Base-by-base conservation (phyloP, 2,329 filamentous ascomycete species). In the Ascosphaera acerosa region DNA sequence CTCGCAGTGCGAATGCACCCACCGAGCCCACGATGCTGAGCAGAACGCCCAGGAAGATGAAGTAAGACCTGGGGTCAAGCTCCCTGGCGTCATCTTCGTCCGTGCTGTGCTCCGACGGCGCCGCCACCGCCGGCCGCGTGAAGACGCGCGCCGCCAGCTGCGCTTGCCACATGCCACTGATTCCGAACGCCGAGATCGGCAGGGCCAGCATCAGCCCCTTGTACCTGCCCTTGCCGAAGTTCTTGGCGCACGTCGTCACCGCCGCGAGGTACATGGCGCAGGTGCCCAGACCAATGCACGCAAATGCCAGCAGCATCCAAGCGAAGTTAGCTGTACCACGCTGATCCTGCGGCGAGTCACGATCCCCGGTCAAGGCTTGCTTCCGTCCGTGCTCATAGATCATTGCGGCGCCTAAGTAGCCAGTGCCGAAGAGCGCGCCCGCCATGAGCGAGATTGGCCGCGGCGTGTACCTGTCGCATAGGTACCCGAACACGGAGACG, bases 241-340 rank as follows among this genome's bases (percentile, higher is more conserved):
- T 97, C 67, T 97, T 97, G 20, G 87, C 87, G 46, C 81, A 91
- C 0, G 84, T 90, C 4, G 84, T 84, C n/a, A 97, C 74, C 2
- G 80, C 74, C 31, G 72, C 66, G 34, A 94, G 61, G 50, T 94
- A 97, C 69, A 94, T 81, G 49, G 68, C 69, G 39, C 76, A 77
- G 0, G 84, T 92, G 4, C 70, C 84, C 37, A 73, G 64, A 2
- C 87, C 87, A 35, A 97, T 70, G 32, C 66, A 64, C 29, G 82
- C 61, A 49, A 94, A 97, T 1, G 81, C 73, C 33, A 78, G 47
- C 4, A 92, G 58, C 84, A 97, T 91, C 41, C 76, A 58, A 40
- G 64, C 65, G 41, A 89, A 81, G 0, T 80, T 73, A 64, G 70
- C 76, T 14, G 66, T 65, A 28, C 58, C 59, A 23, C 61, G 57